Evolutionary conservation across 148 eudicot genomes (phyloP).

Genomic region (Rhododendron mucronatum): DNA sequence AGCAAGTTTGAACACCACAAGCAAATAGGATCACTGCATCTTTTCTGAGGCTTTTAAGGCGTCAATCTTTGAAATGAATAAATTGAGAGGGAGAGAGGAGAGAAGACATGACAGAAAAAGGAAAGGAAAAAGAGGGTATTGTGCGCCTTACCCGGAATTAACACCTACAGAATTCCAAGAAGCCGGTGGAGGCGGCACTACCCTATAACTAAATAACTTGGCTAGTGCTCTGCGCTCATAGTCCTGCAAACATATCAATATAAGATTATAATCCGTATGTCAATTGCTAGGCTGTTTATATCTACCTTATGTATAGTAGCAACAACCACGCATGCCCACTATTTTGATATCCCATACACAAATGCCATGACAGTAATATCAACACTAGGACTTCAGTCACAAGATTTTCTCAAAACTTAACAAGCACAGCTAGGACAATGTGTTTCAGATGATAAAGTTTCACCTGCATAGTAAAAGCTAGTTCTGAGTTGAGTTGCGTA

Average conservation of each 20-base stretch:
- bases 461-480: not conserved
- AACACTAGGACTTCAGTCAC: not conserved
- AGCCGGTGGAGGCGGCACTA: slow-evolving; percentile 12
- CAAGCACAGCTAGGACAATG: not conserved
- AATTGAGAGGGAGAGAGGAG: not conserved
- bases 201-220: slow-evolving; percentile 49
- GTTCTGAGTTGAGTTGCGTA: not conserved
- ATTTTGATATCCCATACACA: not conserved
- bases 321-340: not conserved
- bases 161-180: slow-evolving; percentile 14
- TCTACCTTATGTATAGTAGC: not conserved
- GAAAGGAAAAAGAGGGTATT: not conserved
- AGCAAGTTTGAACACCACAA: not conserved
- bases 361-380: not conserved
- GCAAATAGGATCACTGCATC: not conserved
- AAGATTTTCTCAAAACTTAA: not conserved
- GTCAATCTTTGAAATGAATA: not conserved
- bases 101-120: not conserved
- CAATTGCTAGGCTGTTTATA: not conserved
- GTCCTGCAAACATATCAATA: slow-evolving; percentile 32
- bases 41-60: not conserved
- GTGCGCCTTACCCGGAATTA: not conserved
- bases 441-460: not conserved
- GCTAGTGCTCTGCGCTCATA: slow-evolving; percentile 59
- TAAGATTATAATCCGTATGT: not conserved